A percentile compares a stretch with the other conserved stretches of the same genome.
Conservation (phyloP, 164 flowering plant genomes). For the Buxus sempervirens region DNA sequence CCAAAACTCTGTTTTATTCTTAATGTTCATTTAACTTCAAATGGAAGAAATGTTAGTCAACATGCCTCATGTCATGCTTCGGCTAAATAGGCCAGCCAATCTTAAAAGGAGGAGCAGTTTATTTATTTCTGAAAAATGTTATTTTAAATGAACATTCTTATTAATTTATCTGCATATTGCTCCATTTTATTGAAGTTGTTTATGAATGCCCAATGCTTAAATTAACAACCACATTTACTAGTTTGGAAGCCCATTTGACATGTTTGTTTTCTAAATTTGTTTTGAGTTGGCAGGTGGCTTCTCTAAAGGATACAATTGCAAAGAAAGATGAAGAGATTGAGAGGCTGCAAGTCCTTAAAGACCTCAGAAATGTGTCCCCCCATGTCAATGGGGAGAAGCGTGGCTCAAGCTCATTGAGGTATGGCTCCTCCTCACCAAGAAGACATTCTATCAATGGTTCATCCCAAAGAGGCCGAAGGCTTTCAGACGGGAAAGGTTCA, state of each 20-base stretch:
- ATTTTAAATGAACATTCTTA: too few relatives aligned
- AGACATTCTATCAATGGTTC: conserved; percentile 20
- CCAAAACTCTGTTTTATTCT: too few relatives aligned
- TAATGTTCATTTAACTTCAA: too few relatives aligned
- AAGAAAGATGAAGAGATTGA: conserved; percentile 92
- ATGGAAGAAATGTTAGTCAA: too few relatives aligned
- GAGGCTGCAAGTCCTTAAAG: conserved; percentile 54
- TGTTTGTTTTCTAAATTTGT: not conserved
- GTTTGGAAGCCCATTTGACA: not conserved
- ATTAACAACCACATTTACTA: not conserved
- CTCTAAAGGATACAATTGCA: conserved; percentile 73
- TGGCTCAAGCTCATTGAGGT: conserved; percentile 28
- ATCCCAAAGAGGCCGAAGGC: conserved; percentile 26
- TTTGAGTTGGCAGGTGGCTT: conserved; percentile 51
- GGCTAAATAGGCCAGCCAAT: too few relatives aligned
- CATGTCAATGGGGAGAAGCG: conserved; percentile 31
- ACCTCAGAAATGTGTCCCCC: conserved; percentile 41
- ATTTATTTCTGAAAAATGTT: too few relatives aligned
- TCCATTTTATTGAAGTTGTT: not conserved
- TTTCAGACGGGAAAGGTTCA: conserved; percentile 28
- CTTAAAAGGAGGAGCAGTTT: too few relatives aligned
- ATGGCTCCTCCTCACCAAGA: conserved; percentile 37
- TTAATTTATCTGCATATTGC: not conserved
- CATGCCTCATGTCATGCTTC: too few relatives aligned
- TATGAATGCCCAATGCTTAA: not conserved